These are phyloP conservation scores for Lasiosphaeria miniovina DNA, from an alignment of 495 filamentous ascomycete genomes.

Conservation along the genomic window DNA sequence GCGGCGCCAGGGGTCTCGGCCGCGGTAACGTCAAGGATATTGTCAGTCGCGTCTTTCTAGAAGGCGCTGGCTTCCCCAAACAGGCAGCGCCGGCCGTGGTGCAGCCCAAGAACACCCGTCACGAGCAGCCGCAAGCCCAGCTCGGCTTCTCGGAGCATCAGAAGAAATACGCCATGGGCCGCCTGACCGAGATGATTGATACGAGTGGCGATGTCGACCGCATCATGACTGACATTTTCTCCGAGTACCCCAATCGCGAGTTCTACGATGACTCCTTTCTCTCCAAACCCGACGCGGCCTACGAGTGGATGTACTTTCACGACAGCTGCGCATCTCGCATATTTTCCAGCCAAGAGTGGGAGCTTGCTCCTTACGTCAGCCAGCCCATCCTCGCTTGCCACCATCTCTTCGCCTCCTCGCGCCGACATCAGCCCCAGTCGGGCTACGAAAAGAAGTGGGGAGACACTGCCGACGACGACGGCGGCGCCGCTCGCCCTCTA, in stretches of 20 bases:
- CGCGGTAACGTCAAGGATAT: conserved; percentile 78
- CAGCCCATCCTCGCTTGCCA: conserved; percentile 88
- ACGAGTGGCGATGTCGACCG: conserved; percentile 84
- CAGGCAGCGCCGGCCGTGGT: conserved; percentile 28
- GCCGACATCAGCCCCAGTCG: conserved; percentile 38
- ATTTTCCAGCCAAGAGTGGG: conserved; percentile 79
- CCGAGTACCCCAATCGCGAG: conserved; percentile 75
- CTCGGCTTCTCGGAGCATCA: conserved; percentile 67
- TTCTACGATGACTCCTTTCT: conserved; percentile 92
- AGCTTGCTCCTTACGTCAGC: conserved; percentile 78
- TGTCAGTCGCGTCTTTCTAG: conserved; percentile 78
- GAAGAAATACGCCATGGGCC: conserved; percentile 73
- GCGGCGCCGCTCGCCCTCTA: conserved; percentile 48
- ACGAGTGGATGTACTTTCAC: conserved; percentile 95
- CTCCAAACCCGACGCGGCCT: conserved; percentile 79
- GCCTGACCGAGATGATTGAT: conserved; percentile 85
- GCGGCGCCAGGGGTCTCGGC: conserved; percentile 72
- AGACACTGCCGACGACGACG: conserved; percentile 48
- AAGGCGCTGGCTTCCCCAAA: conserved; percentile 81
- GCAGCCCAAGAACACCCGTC: conserved; percentile 26
- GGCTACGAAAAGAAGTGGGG: conserved; percentile 41
- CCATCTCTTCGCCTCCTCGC: conserved; percentile 74
- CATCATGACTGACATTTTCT: conserved; percentile 75
- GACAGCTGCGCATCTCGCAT: conserved; percentile 74
- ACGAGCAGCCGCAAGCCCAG: conserved; percentile 49